Base-by-base conservation (phyloP, 73 alveolate species). In the Stentor roeselii region DNA sequence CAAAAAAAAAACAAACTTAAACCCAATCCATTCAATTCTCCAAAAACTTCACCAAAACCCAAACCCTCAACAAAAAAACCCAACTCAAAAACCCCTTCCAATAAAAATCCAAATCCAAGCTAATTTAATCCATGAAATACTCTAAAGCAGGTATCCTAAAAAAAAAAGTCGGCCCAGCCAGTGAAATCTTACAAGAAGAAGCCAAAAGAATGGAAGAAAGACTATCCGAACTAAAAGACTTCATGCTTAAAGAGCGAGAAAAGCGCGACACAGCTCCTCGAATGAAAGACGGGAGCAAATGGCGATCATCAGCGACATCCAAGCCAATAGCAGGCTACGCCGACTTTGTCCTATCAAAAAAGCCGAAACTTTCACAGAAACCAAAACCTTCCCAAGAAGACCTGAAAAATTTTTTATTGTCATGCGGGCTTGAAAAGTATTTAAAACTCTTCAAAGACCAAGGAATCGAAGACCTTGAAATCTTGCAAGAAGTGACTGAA, bases 121-220 rank as follows among this genome's bases (percentile, higher is more conserved):
- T n/a, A n/a, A n/a, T n/a, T n/a, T n/a, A n/a, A n/a, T n/a, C n/a
- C n/a, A 67, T 67, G 80, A 67, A 67, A 32, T 67, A 67, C 37
- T 67, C 80, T 11, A 67, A 67, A 67, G 41, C 80, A n/a, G 80
- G 80, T 27, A 67, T 76, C 39, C 60, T 76, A 76, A 39, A 76
- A 67, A 76, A 76, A 76, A 76, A 76, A 76, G 34, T 41, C 84
- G 39, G 74, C 84, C 36, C 74, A 21, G 84, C 36, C 21, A 76
- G 80, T 67, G 80, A 67, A 36, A 32, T 67, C 37, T 34, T 76
- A 21, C 60, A 76, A 76, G 84, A 76, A 76, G 84, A 76, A 76
- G 84, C 84, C 74, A 39, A 39, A 41, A n/a, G 15, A n/a, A 76
- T 76, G 84, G 84, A 76, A 76, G 74, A 15, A 0, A 76, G 39